These are phyloP conservation scores for Penicillium alfredii DNA, from an alignment of 495 filamentous ascomycete species.

Conservation along the genomic window DNA sequence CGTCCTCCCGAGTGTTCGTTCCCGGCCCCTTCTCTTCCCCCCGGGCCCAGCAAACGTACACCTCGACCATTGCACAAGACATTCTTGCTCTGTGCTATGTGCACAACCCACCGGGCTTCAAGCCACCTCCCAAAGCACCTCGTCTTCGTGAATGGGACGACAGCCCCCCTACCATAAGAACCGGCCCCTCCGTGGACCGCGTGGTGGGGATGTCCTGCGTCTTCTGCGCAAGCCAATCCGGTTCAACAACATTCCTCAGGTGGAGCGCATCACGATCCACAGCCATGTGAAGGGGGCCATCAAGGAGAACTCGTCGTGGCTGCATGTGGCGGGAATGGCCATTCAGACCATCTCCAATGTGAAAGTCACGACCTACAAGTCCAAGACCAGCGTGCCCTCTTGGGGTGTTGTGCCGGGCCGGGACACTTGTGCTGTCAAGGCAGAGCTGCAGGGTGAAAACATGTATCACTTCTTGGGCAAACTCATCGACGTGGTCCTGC, in stretches of 20 bases:
- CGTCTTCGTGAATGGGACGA: slow-evolving; percentile 85
- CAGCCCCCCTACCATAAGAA: slow-evolving; percentile 87
- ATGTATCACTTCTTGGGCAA: slow-evolving; percentile 87
- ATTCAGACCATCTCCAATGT: slow-evolving; percentile 81
- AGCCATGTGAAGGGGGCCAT: slow-evolving; percentile 59
- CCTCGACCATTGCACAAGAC: slow-evolving; percentile 80
- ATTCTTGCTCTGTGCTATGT: slow-evolving; percentile 82
- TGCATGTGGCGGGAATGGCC: slow-evolving; percentile 77
- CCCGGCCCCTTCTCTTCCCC: slow-evolving; percentile 90
- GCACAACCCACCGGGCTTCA: slow-evolving; percentile 71
- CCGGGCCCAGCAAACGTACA: slow-evolving; percentile 83
- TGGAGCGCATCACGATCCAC: slow-evolving; percentile 76
- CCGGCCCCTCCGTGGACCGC: slow-evolving; percentile 73
- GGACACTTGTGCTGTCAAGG: slow-evolving; percentile 55
- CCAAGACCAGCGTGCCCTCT: slow-evolving; percentile 57
- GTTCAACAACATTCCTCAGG: slow-evolving; percentile 78
- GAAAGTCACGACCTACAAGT: slow-evolving; percentile 61
- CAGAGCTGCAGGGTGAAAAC: slow-evolving; percentile 65
- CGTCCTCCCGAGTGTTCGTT: slow-evolving; percentile 79
- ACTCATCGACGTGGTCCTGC: slow-evolving; percentile 79
- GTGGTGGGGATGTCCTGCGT: slow-evolving; percentile 62
- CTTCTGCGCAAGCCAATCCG: slow-evolving; percentile 71
- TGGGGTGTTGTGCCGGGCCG: slow-evolving; percentile 54
- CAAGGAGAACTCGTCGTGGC: slow-evolving; percentile 54
- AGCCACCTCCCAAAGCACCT: slow-evolving; percentile 52